Evolutionary conservation across 768 basidiomycete genomes (phyloP).

Genomic region (Clitopilus hobsonii): DNA sequence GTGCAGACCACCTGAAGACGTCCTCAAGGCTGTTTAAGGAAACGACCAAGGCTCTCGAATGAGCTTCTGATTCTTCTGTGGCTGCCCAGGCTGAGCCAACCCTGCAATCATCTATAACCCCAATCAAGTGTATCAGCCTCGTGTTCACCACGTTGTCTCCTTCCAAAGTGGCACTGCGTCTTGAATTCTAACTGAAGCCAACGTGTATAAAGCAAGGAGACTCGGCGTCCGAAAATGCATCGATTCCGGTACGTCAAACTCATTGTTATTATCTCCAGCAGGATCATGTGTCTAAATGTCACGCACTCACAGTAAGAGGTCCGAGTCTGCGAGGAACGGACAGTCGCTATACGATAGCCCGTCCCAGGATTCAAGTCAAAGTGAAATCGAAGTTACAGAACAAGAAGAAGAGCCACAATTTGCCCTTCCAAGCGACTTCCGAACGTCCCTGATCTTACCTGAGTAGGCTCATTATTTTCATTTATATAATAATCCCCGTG

Average conservation of each 20-base stretch:
- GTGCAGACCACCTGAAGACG: background rate
- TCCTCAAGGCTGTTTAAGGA: background rate
- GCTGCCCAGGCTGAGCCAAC: conserved; percentile 12
- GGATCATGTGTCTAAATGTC: conserved; percentile 17
- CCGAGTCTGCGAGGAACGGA: conserved; percentile 53
- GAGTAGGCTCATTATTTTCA: conserved; percentile 50
- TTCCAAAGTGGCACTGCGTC: conserved; percentile 25
- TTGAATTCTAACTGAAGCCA: conserved; percentile 27
- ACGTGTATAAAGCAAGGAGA: conserved; percentile 70
- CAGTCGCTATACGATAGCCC: conserved; percentile 26
- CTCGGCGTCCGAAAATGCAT: conserved; percentile 48
- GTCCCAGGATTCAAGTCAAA: conserved; percentile 18
- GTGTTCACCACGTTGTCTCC: conserved; percentile 75
- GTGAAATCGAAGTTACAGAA: conserved; percentile 1
- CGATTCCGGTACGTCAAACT: conserved; percentile 71
- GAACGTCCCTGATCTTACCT: conserved; percentile 81
- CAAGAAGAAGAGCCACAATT: conserved; percentile 48
- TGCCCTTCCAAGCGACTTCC: conserved; percentile 71
- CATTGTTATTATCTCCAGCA: conserved; percentile 17
- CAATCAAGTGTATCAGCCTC: conserved; percentile 43
- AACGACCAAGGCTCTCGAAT: background rate
- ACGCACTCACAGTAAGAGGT: conserved; percentile 61
- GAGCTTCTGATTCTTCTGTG: conserved; percentile 1
- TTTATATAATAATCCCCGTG: conserved; percentile 9
- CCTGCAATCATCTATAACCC: conserved; percentile 24